Conservation (phyloP, 169 alveolate genomes). For the Eimeria acervulina region DNA sequence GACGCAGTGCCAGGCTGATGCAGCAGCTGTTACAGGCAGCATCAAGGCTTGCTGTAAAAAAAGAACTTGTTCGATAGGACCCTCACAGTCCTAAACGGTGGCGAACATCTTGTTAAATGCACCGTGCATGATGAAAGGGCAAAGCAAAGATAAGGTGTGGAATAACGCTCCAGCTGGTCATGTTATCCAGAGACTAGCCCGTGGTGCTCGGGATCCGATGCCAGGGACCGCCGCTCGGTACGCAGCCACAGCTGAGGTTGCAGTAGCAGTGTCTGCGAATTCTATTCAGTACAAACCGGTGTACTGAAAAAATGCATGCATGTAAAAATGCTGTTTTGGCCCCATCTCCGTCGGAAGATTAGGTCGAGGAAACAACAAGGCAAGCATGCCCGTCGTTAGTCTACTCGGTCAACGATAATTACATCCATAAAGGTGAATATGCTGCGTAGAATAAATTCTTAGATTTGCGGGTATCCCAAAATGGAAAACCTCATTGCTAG, state of each 20-base stretch:
- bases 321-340: neutral
- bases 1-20: neutral
- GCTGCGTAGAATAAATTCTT: neutral
- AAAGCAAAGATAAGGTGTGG: neutral
- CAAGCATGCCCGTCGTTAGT: neutral
- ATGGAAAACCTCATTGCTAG: neutral
- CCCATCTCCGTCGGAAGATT: neutral
- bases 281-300: neutral
- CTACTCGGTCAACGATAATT: too few relatives aligned
- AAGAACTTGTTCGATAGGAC: neutral
- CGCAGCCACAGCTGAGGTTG: neutral
- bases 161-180: neutral
- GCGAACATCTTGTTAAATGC: neutral
- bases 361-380: neutral
- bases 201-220: neutral
- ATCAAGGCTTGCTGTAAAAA: neutral
- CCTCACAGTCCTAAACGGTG: neutral
- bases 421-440: neutral
- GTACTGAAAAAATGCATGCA: neutral
- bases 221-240: neutral
- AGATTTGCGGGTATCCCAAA: neutral
- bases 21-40: neutral
- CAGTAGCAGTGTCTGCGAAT: neutral
- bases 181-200: neutral
- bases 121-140: neutral